Percentiles rank a stretch among this genome's conserved stretches.
These are phyloP conservation scores for Elsinoe perseae DNA, from an alignment of 2,329 filamentous ascomycete genomes.

Conservation along the genomic window DNA sequence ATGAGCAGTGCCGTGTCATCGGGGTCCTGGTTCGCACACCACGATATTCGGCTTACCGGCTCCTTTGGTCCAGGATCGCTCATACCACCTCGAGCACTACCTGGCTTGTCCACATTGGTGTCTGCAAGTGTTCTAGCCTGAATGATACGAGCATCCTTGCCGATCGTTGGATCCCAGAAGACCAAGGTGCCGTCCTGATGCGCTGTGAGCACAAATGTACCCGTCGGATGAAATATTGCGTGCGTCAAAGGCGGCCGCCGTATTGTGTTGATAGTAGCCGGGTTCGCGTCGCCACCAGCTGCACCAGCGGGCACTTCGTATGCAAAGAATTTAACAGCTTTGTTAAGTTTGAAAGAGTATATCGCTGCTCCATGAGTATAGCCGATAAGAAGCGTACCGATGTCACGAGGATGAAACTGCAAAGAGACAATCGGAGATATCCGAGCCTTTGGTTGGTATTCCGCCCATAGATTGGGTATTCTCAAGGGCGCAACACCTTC, in stretches of 20 bases:
- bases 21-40: conserved; percentile 90
- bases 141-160: conserved; percentile 72
- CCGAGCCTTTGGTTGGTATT: conserved; percentile 60
- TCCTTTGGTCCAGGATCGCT: conserved; percentile 50
- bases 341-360: conserved; percentile 91
- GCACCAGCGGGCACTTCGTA: conserved; percentile 77
- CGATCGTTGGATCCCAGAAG: conserved; percentile 67
- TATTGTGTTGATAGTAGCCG: conserved; percentile 51
- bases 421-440: conserved; percentile 64
- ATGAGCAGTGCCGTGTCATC: conserved; percentile 88
- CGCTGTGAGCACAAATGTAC: conserved; percentile 76
- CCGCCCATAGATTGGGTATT: conserved; percentile 79
- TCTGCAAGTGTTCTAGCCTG: conserved; percentile 75
- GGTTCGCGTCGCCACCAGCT: conserved; percentile 66
- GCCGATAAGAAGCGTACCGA: conserved; percentile 84
- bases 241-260: conserved; percentile 71
- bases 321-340: conserved; percentile 68
- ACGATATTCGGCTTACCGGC: conserved; percentile 70
- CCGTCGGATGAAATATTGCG: conserved; percentile 89
- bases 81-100: conserved; percentile 38
- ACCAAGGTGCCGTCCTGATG: conserved; percentile 89
- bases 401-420: conserved; percentile 81
- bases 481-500: conserved; percentile 67
- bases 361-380: conserved; percentile 81
- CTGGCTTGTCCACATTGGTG: conserved; percentile 62